Base-by-base conservation (phyloP, 768 basidiomycete genomes). In the Mycena venus region DNA sequence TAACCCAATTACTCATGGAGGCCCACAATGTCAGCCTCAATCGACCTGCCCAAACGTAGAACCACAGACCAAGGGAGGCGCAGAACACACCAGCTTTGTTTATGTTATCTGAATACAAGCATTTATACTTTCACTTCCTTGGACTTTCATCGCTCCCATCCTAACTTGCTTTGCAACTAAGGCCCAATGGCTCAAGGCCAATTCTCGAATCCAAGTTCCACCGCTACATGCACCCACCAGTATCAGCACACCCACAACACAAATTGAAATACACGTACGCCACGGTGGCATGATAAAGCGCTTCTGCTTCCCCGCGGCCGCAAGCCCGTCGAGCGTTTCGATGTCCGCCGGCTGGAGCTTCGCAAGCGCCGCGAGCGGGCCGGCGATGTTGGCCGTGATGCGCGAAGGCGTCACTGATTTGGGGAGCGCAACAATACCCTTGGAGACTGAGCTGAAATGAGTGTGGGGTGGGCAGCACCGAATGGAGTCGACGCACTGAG, bases 371-470 rank as follows among this genome's bases (percentile, higher is more conserved):
- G 79, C 79, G 27, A 90, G 58, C 21, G 91, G 82, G 31, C 92
- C 92, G 14, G 80, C 83, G 62, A 91, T 79, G 80, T 93, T 94
- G 3, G 88, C 82, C 23, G 86, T 83, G 81, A 96, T 94, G 66
- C 95, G 91, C 38, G 87, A 80, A 32, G 90, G 89, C 1, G 89
- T 96, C 42, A 96, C 93, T 8, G 94, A 95, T 84, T 96, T 96
- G 2, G 95, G 91, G 40, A 97, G 88, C 32, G 89, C 86, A 42
- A 94, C 87, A 51, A 91, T 85, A 42, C 88, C 90, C 79, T 94
- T 93, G 15, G 88, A 86, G 64, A 94, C 92, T 92, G 78, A 23
- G n/a, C n/a, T n/a, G n/a, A n/a, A n/a, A n/a, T n/a, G n/a, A n/a
- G n/a, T n/a, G n/a, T n/a, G n/a, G n/a, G n/a, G n/a, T n/a, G n/a